Evolutionary conservation across 495 filamentous ascomycete genomes (phyloP).

Genomic region (Aspergillus panamensis): DNA sequence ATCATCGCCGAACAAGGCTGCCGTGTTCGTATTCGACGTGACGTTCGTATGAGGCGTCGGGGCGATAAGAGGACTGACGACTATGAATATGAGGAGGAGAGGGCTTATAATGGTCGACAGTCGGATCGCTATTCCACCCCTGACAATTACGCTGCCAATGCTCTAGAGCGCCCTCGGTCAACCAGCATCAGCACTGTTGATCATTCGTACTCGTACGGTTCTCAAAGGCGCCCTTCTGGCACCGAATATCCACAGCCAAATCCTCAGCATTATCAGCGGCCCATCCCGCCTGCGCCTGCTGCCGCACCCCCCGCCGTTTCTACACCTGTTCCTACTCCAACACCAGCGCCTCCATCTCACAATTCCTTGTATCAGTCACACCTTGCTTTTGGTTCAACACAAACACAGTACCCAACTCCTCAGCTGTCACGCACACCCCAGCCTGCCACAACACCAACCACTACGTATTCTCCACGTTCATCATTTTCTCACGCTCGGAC

Average conservation of each 20-base stretch:
- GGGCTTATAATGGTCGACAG: slow-evolving; percentile 47
- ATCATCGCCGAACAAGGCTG: slow-evolving; percentile 96
- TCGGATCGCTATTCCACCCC: slow-evolving; percentile 58
- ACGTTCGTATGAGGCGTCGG: slow-evolving; percentile 93
- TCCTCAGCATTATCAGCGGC: slow-evolving; percentile 35
- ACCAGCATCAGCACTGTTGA: slow-evolving; percentile 69
- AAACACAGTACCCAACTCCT: slow-evolving; percentile 41
- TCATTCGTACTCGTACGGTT: slow-evolving; percentile 30
- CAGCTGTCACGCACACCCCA: slow-evolving; percentile 47
- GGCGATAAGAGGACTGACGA: slow-evolving; percentile 67
- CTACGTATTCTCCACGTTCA: slow-evolving; percentile 43
- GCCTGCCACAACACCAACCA: slow-evolving; percentile 40
- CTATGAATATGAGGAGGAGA: slow-evolving; percentile 64
- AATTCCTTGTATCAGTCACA: slow-evolving; percentile 37
- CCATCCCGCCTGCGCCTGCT: slow-evolving; percentile 33
- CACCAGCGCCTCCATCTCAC: slow-evolving; percentile 18
- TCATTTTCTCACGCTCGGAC: slow-evolving; percentile 42
- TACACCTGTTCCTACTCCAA: slow-evolving; percentile 24
- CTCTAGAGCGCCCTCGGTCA: slow-evolving; percentile 62
- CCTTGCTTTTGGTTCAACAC: slow-evolving; percentile 42
- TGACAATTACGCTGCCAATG: slow-evolving; percentile 41
- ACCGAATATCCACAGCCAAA: slow-evolving; percentile 50
- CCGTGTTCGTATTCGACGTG: slow-evolving; percentile 91
- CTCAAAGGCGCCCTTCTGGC: slow-evolving; percentile 52
- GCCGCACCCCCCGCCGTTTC: slow-evolving; percentile 20